Conservation (phyloP, 306 rosid genomes). For the Pyrus bretschneideri region DNA sequence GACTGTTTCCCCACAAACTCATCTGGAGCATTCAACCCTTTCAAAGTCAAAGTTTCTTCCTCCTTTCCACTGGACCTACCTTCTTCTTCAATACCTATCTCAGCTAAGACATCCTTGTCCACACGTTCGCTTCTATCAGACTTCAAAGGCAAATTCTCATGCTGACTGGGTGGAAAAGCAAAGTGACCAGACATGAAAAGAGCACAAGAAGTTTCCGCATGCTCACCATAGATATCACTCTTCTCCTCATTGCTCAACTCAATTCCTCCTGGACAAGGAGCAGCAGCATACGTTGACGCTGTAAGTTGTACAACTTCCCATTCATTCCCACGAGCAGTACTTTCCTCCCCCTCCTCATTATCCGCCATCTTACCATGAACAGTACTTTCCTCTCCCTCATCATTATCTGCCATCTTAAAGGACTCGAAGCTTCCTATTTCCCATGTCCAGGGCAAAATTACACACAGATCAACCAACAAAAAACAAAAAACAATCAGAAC, state of each 20-base stretch:
- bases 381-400: constrained; percentile 53
- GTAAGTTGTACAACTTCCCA: constrained; percentile 99
- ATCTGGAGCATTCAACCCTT: constrained; percentile 50
- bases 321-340: constrained; percentile 64
- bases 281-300: constrained; percentile 85
- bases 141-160: constrained; percentile 81
- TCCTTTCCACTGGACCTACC: constrained; percentile 51
- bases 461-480: neutral
- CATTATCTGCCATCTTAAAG: constrained; percentile 65
- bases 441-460: neutral
- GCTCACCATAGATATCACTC: constrained; percentile 24
- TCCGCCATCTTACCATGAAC: neutral
- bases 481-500: neutral
- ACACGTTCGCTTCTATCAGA: constrained; percentile 37
- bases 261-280: constrained; percentile 59
- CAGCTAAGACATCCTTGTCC: constrained; percentile 37
- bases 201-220: constrained; percentile 71
- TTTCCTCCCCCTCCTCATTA: constrained; percentile 58
- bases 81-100: constrained; percentile 33
- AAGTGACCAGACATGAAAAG: constrained; percentile 89
- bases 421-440: neutral
- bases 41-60: constrained; percentile 43
- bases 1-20: constrained; percentile 52
- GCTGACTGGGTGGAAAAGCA: constrained; percentile 74
- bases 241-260: constrained; percentile 44